Base-by-base conservation (phyloP, 2,329 filamentous ascomycete genomes). In the Fusarium nanum region DNA sequence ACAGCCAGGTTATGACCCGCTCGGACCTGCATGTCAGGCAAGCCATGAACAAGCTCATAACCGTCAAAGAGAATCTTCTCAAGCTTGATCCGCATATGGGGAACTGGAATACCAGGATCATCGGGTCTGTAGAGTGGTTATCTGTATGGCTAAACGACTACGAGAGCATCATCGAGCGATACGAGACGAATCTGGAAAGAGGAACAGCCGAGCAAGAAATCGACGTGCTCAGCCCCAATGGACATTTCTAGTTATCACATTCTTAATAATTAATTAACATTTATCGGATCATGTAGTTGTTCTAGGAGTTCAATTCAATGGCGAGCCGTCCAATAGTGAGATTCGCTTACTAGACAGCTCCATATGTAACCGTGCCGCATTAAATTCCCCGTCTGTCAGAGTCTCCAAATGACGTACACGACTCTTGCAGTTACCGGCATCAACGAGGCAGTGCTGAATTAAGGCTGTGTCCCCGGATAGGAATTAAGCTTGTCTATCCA, bases 41-140 rank as follows among this genome's bases (percentile, higher is more conserved):
- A 22, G 67, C 67, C 16, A 67, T 70, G 49, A 27, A 18, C 13
- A 63, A 63, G 3, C 67, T 70, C 45, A 48, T 70, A 2, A 18
- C 41, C 2, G 53, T 70, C 0, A 67, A 70, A 13, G 57, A 47
- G 14, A 50, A 28, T 5, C 56, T 70, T 20, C 41, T 70, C 4
- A 56, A 56, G 22, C 53, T 70, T 18, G 67, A 70, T 54, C 62
- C 67, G 11, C 55, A 70, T 18, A 58, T 70, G 67, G 45, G 53
- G 1, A 70, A 67, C 37, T 70, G 67, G 67, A 70, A 70, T 32
- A 70, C 67, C 10, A 55, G 61, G 53, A 67, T 70, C 56, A 59
- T 67, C 23, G 67, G 67, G 18, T 70, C 67, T 18, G 56, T 67
- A 10, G 67, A 70, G 50, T 70, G 67, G 67, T 13, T 70, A 30